Conservation (phyloP, 192 early-diverging fungal species). For the Coemansia sp. region DNA sequence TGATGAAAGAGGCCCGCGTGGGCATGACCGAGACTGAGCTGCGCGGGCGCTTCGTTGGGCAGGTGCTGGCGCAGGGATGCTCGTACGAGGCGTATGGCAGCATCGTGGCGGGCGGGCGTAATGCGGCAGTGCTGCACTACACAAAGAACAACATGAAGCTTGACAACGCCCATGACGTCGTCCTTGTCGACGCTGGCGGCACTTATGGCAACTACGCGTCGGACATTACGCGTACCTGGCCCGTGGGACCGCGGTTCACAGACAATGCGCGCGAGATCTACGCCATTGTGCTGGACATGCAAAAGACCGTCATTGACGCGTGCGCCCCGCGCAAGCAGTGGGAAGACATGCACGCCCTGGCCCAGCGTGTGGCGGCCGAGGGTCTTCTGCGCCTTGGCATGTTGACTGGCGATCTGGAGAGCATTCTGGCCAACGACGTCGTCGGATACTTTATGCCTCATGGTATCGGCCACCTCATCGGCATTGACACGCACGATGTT, state of each 20-base stretch:
- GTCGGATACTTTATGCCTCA: conserved; percentile 88
- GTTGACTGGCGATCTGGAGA: conserved; percentile 62
- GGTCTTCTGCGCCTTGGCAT: conserved; percentile 64
- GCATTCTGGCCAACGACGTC: conserved; percentile 67
- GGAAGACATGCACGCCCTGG: conserved; percentile 78
- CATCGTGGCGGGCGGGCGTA: conserved; percentile 78
- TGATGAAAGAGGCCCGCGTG: conserved; percentile 67
- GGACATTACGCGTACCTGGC: conserved; percentile 90
- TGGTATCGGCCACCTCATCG: conserved; percentile 85
- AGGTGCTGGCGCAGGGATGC: conserved; percentile 65
- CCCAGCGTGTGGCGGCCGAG: conserved; percentile 68
- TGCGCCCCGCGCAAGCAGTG: conserved; percentile 77
- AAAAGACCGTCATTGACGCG: conserved; percentile 67
- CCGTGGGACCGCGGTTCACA: conserved; percentile 73
- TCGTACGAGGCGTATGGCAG: conserved; percentile 80
- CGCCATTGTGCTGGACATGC: conserved; percentile 78
- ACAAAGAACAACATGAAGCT: conserved; percentile 69
- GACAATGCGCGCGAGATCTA: conserved; percentile 74
- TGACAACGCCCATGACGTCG: conserved; percentile 53
- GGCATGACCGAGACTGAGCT: conserved; percentile 75
- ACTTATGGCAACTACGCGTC: conserved; percentile 79
- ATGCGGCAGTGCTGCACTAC: conserved; percentile 83
- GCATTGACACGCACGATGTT: conserved; percentile 89
- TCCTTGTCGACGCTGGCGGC: conserved; percentile 87
- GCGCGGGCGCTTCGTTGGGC: conserved; percentile 76